Evolutionary conservation across 352 stramenopile genomes (phyloP).

Genomic region (Phytophthora ramorum): DNA sequence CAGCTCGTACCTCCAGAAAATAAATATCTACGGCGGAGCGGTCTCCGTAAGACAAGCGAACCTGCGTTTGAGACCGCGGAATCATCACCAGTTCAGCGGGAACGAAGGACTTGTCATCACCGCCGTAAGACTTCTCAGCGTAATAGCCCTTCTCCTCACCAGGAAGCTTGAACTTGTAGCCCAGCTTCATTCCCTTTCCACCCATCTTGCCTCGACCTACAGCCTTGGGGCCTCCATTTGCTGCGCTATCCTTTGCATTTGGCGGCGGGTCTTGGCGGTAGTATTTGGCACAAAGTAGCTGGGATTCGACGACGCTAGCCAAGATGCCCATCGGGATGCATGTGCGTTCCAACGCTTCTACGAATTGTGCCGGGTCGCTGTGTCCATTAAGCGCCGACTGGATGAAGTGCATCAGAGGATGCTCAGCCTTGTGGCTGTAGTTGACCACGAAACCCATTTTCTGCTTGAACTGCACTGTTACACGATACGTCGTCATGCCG

Average conservation of each 20-base stretch:
- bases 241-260: constrained; percentile 44
- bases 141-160: constrained; percentile 89
- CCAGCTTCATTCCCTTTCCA: constrained; percentile 87
- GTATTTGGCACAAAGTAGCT: constrained; percentile 85
- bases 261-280: constrained; percentile 69
- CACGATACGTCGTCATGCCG: constrained; percentile 79
- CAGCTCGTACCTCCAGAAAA: constrained; percentile 80
- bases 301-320: constrained; percentile 82
- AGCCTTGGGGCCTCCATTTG: constrained; percentile 48
- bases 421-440: constrained; percentile 88
- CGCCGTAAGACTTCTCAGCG: constrained; percentile 83
- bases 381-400: constrained; percentile 86
- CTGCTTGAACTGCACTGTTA: constrained; percentile 88
- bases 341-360: constrained; percentile 84
- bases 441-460: constrained; percentile 90
- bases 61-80: constrained; percentile 84
- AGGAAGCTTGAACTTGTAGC: constrained; percentile 89
- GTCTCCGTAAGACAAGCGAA: constrained; percentile 85
- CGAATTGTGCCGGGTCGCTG: constrained; percentile 76
- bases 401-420: constrained; percentile 88
- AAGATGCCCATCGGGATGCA: constrained; percentile 88
- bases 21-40: constrained; percentile 91
- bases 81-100: constrained; percentile 86
- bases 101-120: constrained; percentile 89
- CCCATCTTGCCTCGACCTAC: constrained; percentile 76